Conservation (phyloP, 1,139 yeast species). For the Martiniozyma asiatica region DNA sequence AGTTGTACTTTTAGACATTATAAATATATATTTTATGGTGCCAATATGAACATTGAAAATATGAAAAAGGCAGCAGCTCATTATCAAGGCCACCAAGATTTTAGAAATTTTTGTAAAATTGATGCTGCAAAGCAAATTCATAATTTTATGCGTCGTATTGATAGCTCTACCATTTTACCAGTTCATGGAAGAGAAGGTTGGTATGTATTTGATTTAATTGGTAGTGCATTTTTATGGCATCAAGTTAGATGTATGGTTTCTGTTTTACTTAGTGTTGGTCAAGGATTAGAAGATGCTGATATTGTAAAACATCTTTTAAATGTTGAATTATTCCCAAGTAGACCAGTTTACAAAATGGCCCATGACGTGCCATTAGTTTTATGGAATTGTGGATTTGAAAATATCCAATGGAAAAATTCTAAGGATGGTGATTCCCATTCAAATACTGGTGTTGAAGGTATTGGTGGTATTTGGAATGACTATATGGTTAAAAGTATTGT, state of each 20-base stretch:
- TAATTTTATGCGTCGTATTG: slow-evolving; percentile 52
- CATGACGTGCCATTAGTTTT: slow-evolving; percentile 81
- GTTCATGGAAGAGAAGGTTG: slow-evolving; percentile 25
- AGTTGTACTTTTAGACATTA: slow-evolving; percentile 79
- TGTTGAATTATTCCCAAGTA: slow-evolving; percentile 43
- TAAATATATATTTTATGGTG: slow-evolving; percentile 56
- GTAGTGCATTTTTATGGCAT: slow-evolving; percentile 94
- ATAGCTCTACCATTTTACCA: slow-evolving; percentile 37
- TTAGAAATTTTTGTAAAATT: slow-evolving; percentile 85
- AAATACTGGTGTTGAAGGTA: too few relatives aligned
- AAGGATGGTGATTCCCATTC: too few relatives aligned
- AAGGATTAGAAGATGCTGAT: slow-evolving; percentile 50
- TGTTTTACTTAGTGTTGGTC: slow-evolving; percentile 68
- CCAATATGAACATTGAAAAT: slow-evolving; percentile 43
- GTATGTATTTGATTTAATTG: slow-evolving; percentile 67
- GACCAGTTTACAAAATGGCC: slow-evolving; percentile 85
- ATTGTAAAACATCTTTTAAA: slow-evolving; percentile 51
- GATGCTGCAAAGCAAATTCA: slow-evolving; percentile 90
- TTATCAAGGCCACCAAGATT: slow-evolving; percentile 74
- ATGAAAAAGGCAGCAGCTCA: slow-evolving; percentile 62
- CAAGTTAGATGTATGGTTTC: slow-evolving; percentile 97
- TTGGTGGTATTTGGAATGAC: slow-evolving; percentile 23
- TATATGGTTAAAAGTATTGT: slow-evolving; percentile 25
- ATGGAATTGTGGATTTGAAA: slow-evolving; percentile 72
- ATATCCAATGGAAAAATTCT: slow-evolving; percentile 55